These are phyloP conservation scores for Patellaria atrata DNA, from an alignment of 495 filamentous ascomycete genomes.

Conservation along the genomic window DNA sequence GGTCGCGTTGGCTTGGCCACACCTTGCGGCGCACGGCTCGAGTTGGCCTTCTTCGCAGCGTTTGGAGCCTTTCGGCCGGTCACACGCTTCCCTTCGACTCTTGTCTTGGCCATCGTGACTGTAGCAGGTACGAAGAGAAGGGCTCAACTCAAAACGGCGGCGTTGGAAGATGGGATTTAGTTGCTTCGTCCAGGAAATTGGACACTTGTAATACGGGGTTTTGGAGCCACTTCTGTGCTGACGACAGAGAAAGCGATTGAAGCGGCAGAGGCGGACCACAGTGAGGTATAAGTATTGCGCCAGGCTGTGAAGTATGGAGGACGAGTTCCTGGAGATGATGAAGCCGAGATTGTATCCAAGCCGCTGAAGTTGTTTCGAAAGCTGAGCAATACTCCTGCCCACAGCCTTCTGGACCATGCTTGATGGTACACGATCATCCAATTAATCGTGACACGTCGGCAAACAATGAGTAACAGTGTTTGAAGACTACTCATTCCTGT, in stretches of 20 bases:
- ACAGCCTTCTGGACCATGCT: slow-evolving; percentile 5
- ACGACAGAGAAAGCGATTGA: not conserved
- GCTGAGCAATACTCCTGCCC: slow-evolving; percentile 4
- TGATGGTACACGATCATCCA: slow-evolving; percentile 1
- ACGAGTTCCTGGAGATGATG: slow-evolving; percentile 1
- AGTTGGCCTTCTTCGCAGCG: slow-evolving; percentile 3
- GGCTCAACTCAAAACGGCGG: too few species aligned
- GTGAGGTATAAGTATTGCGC: slow-evolving; percentile 4
- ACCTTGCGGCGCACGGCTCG: slow-evolving; percentile 1
- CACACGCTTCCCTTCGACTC: slow-evolving; percentile 4
- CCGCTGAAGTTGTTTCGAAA: slow-evolving; percentile 2
- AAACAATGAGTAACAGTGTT: slow-evolving; percentile 11
- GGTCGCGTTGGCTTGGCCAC: slow-evolving; percentile 2
- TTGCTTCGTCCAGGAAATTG: too few species aligned
- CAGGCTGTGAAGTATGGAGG: too few species aligned
- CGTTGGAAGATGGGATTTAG: too few species aligned
- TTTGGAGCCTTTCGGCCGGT: slow-evolving; percentile 5
- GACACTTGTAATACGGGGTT: too few species aligned
- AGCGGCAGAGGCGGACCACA: slow-evolving; percentile 1
- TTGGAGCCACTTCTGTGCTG: too few species aligned
- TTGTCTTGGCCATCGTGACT: slow-evolving; percentile 4
- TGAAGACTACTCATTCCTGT: slow-evolving; percentile 9
- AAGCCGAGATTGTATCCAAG: slow-evolving; percentile 1
- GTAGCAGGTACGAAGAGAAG: too few species aligned
- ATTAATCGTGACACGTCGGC: slow-evolving; percentile 8